A percentile compares a stretch with the other conserved stretches of the same genome.
Conservation (phyloP, 768 basidiomycete species). For the Mrakia hoshinonis region DNA sequence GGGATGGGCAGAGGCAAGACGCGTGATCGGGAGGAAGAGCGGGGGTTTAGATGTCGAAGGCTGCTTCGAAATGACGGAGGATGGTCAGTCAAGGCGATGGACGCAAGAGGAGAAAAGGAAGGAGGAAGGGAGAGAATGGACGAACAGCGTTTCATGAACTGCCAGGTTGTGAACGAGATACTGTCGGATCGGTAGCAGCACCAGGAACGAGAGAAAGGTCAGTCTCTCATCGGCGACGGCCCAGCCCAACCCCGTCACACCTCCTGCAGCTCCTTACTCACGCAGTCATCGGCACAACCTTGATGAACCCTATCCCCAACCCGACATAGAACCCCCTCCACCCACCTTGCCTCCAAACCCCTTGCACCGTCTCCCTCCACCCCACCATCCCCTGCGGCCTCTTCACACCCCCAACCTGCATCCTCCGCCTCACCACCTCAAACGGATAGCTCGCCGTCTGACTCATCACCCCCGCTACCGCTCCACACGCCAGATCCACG, state of each 20-base stretch:
- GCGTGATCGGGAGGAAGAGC: background rate
- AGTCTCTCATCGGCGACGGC: background rate
- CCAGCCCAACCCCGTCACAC: background rate
- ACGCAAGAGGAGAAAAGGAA: conserved; percentile 58
- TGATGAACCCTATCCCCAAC: conserved; percentile 80
- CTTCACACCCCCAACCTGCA: conserved; percentile 86
- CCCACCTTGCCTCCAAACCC: conserved; percentile 61
- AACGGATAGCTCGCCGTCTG: conserved; percentile 93
- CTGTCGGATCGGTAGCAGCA: background rate
- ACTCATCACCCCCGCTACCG: conserved; percentile 69
- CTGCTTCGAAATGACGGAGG: background rate
- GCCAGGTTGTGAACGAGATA: conserved; percentile 30
- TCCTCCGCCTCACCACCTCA: conserved; percentile 79
- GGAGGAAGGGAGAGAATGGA: conserved; percentile 44
- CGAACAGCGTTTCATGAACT: conserved; percentile 29
- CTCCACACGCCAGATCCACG: conserved; percentile 73
- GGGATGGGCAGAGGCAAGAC: no score
- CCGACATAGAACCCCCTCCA: conserved; percentile 88
- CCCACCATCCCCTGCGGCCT: conserved; percentile 66
- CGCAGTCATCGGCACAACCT: conserved; percentile 85
- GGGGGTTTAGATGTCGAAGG: conserved; percentile 14
- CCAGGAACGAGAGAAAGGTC: background rate
- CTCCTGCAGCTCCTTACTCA: conserved; percentile 30
- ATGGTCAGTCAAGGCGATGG: conserved; percentile 51
- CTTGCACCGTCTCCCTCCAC: conserved; percentile 66